Conservation (phyloP, 805 yeast genomes). For the Priceomyces melissophilus region DNA sequence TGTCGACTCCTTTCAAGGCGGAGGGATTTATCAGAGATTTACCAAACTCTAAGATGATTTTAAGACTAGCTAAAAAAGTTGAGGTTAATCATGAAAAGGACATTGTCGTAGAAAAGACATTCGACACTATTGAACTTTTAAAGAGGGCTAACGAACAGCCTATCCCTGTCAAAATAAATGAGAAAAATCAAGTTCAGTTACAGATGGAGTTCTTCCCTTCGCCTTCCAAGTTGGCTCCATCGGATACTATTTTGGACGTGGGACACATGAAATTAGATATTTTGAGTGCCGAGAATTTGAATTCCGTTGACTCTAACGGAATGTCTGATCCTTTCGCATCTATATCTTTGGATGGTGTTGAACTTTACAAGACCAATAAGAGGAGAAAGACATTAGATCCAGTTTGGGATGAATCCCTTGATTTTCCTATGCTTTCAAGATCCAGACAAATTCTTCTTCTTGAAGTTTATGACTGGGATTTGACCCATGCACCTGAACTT, state of each 20-base stretch:
- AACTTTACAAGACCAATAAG: constrained; percentile 55
- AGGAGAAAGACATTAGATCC: constrained; percentile 70
- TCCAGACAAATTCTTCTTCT: constrained; percentile 47
- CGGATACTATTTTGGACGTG: constrained; percentile 66
- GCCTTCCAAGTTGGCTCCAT: constrained; percentile 46
- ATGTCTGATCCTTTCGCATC: constrained; percentile 69
- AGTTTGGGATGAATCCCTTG: constrained; percentile 67
- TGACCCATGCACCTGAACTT: constrained; percentile 63
- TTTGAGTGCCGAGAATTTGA: constrained; percentile 50
- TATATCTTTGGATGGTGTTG: constrained; percentile 51
- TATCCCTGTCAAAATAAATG: constrained; percentile 40
- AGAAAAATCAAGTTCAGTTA: constrained; percentile 37
- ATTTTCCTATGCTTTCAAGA: constrained; percentile 62
- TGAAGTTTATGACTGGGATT: constrained; percentile 72
- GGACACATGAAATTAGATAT: constrained; percentile 59
- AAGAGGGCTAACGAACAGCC: constrained; percentile 47
- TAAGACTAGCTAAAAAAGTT: constrained; percentile 55
- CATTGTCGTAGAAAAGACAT: constrained; percentile 47
- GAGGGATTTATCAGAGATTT: constrained; percentile 69
- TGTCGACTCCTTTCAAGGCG: constrained; percentile 47
- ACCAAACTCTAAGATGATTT: constrained; percentile 51
- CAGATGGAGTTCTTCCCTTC: constrained; percentile 64
- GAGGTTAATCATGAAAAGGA: constrained; percentile 47
- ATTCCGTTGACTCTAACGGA: constrained; percentile 67
- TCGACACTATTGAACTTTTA: constrained; percentile 53